phyloP scores from a whole-genome alignment of 148 eudicot species.

The Agrostemma githago region DNA sequence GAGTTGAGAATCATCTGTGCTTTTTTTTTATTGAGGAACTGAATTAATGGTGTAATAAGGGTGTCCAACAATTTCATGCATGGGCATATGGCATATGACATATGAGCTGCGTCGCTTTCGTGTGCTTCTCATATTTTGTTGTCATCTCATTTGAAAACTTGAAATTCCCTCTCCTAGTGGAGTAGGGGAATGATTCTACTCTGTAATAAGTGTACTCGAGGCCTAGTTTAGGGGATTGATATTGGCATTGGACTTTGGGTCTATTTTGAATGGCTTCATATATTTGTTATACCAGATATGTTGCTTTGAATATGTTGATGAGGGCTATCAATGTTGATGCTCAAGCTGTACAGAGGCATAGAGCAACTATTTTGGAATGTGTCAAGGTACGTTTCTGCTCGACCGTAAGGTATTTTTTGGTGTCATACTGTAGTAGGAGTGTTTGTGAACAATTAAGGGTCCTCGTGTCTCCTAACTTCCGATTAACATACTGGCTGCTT shows the following conservation, averaged over 20 bases:
- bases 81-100: neutral
- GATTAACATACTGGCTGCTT: neutral
- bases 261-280: constrained; percentile 7
- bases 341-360: constrained; percentile 99
- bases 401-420: neutral
- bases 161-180: neutral
- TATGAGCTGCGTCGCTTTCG: neutral
- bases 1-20: neutral
- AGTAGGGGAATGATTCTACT: neutral
- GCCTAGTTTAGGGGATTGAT: neutral
- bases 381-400: constrained; percentile 66
- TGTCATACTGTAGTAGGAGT: neutral
- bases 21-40: neutral
- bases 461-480: neutral
- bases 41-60: neutral
- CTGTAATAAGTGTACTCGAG: neutral
- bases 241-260: neutral
- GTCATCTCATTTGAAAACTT: neutral
- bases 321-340: constrained; percentile 80
- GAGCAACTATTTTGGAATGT: constrained; percentile 91
- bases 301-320: constrained; percentile 95
- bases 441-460: neutral
- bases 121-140: neutral
- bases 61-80: neutral
- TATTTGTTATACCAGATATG: constrained; percentile 55